Base-by-base conservation (phyloP, 2,329 filamentous ascomycete species). In the Didymosphaeria variabile region DNA sequence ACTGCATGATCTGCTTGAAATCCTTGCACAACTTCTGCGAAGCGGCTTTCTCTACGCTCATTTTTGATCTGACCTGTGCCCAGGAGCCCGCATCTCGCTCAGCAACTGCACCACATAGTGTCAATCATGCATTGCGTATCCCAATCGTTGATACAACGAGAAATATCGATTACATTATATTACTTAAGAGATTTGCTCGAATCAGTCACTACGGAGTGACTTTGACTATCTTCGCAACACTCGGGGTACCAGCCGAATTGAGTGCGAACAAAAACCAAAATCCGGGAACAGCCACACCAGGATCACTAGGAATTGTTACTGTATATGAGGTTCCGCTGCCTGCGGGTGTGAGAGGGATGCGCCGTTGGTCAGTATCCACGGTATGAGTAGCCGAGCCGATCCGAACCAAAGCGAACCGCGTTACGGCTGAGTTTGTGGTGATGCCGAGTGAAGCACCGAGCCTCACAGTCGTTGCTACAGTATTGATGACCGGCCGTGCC, bases 301-400 rank as follows among this genome's bases (percentile, higher is more conserved):
- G 61, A 61, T 87, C 85, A 2, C 64, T 63, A 0, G 85, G 84
- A 5, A 86, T 71, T 0, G 68, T 72, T 4, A 84, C 70, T 0
- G 69, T 77, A 60, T 83, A 85, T 1, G 60, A 72, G 3, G 68
- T 75, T 0, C 72, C 73, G n/a, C 67, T 75, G 0, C 72, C 72
- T 6, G 75, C 61, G 7, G 49, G 23, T 3, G 70, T 75, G 23
- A 86, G 71, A 15, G 82, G 77, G 51, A 88, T 78, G 9, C 86
- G 81, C 23, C 86, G 74, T 75, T 88, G 85, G 70, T 88, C 86
- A 0, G 82, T 88, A 66, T 88, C 85, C 51, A 87, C 80, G 1
- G 84, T 82, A 69, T 88, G 86, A 0, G 86, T 88, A 4, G 77
- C 76, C 3, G 79, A 81, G 1, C 84, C 82, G 49, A 81, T 79